Conservation (phyloP, 331 rosid species). For the Erythrophleum ivorense region DNA sequence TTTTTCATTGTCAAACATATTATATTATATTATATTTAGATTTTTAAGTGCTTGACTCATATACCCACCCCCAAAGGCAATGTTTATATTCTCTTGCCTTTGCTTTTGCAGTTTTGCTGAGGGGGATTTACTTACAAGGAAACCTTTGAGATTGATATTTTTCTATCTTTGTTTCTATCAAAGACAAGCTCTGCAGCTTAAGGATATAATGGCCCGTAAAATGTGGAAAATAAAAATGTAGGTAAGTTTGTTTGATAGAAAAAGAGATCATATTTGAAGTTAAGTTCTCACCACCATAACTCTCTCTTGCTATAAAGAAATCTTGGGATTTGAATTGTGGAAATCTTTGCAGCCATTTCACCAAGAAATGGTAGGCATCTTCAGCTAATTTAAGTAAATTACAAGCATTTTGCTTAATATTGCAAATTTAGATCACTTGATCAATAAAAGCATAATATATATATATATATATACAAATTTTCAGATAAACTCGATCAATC, state of each 20-base stretch:
- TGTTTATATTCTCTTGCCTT: no score
- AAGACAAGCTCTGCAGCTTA: constrained; percentile 56
- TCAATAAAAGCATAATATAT: no score
- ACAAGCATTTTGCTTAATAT: constrained; percentile 30
- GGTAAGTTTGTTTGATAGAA: no score
- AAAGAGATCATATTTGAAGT: background rate
- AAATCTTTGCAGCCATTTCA: constrained; percentile 58
- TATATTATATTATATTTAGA: no score
- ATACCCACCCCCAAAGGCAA: no score
- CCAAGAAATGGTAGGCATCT: constrained; percentile 64
- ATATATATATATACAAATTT: no score
- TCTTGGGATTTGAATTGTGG: constrained; percentile 55
- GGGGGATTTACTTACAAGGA: constrained; percentile 53
- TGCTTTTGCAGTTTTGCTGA: background rate
- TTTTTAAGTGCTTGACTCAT: no score
- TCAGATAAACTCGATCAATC: no score
- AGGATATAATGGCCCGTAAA: constrained; percentile 59
- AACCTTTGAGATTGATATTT: constrained; percentile 59
- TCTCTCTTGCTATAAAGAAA: constrained; percentile 63
- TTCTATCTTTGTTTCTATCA: constrained; percentile 54
- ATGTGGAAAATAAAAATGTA: background rate
- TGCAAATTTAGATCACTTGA: no score
- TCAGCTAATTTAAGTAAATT: constrained; percentile 48
- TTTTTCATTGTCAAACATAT: no score
- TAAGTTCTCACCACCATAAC: constrained; percentile 54